Evolutionary conservation across 139 green algal genomes (phyloP), one percentile per base, ranked within the genome.

Genomic region (Raphidocelis subcapitata): DNA sequence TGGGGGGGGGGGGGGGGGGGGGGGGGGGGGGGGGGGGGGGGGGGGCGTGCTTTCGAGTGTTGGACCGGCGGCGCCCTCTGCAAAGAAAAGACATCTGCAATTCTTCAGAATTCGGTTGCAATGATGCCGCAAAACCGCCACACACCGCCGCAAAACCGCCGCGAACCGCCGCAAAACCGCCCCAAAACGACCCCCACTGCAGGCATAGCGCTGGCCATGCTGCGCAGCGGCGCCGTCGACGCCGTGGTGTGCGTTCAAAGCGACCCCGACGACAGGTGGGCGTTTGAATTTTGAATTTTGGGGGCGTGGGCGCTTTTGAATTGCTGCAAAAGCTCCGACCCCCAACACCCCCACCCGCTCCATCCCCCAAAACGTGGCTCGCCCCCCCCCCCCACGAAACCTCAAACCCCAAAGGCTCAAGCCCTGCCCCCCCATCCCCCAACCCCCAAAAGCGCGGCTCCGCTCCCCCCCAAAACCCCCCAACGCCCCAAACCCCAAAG

Each of bases 241-340:
- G 95, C 91, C 0, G 95, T 99, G 31, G 88, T 99, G 21, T 98
- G 94, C 70, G 94, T 98, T 57, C 90, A 97, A 76, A 86, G 65
- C 28, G 83, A 97, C n/a, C 74, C 86, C 33, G 73, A 92, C 29
- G 93, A 97, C 81, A 85, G 81, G 85, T 88, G 61, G 28, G 66
- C 21, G 31, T 29, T 14, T 29, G 14, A 12, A 10, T 33, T 8
- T 61, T 61, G 54, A 29, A 28, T 14, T 61, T 8, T 29, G 23
- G 14, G 54, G 14, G 24, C 20, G 54, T 61, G 54, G 14, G 54
- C 20, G 54, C 5, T 14, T 61, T 8, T 29, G 54, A 12, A 5
- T 33, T 8, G 12, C 5, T 21, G 54, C n/a, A 24, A 4, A 24
- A 14, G 26, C 15, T 12, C 28, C 20, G 5, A 65, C 23, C 59